phyloP scores from a whole-genome alignment of 1,284 basidiomycete species.

The Hemileia vastatrix region DNA sequence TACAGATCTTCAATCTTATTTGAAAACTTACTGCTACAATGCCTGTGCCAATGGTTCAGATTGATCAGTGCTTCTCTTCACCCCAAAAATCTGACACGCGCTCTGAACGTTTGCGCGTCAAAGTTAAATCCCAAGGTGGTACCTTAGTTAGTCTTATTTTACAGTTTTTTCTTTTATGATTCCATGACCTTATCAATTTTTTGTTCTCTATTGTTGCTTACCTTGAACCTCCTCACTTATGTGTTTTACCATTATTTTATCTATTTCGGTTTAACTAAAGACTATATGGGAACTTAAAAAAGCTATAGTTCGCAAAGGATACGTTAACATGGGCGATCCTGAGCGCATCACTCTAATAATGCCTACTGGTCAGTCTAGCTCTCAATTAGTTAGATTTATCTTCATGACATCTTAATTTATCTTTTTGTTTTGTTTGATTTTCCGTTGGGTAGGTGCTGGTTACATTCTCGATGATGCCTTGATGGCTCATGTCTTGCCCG shows the following conservation, averaged over 20 bases:
- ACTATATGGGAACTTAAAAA: slow-evolving; percentile 13
- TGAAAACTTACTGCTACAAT: too few relatives aligned
- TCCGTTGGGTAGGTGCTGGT: not conserved
- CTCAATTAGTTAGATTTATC: not conserved
- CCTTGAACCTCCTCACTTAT: too few relatives aligned
- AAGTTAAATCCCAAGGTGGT: slow-evolving; percentile 5
- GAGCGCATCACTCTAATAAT: slow-evolving; percentile 10
- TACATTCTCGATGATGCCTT: not conserved
- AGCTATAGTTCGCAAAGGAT: slow-evolving; percentile 10
- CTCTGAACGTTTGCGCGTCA: slow-evolving; percentile 16
- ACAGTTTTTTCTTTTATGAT: too few relatives aligned
- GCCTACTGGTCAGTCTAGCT: slow-evolving; percentile 1
- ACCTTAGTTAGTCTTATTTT: slow-evolving; percentile 10
- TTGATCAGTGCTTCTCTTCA: slow-evolving; percentile 15
- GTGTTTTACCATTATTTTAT: too few relatives aligned
- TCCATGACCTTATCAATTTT: too few relatives aligned
- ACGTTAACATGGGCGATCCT: slow-evolving; percentile 10
- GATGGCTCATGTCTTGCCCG: slow-evolving; percentile 1
- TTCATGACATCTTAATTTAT: not conserved
- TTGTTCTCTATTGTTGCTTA: too few relatives aligned
- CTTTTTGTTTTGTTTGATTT: not conserved
- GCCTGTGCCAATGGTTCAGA: too few relatives aligned
- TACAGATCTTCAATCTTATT: too few relatives aligned
- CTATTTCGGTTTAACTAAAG: too few relatives aligned
- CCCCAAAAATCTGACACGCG: slow-evolving; percentile 4